phyloP scores from a whole-genome alignment of 2,329 filamentous ascomycete genomes.

The Alternaria angustiovoidea region DNA sequence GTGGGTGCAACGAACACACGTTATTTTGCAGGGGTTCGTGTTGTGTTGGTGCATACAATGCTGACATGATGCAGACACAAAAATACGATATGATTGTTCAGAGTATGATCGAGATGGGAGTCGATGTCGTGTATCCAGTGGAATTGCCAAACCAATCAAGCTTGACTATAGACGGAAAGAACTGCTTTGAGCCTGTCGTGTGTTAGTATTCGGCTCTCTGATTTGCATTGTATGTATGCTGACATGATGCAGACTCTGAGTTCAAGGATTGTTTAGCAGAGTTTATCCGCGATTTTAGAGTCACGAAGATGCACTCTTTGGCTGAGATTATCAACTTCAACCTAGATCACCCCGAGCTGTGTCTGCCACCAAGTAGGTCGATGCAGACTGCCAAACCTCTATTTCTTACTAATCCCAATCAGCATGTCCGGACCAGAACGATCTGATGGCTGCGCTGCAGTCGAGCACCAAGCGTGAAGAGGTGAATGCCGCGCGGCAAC shows the following conservation, averaged over 20 bases:
- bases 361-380: conserved; percentile 40
- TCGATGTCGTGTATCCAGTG: conserved; percentile 47
- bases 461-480: conserved; percentile 33
- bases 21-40: conserved; percentile 3
- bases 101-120: conserved; percentile 48
- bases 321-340: conserved; percentile 52
- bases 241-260: conserved; percentile 38
- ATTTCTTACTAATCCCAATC: conserved; percentile 4
- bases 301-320: conserved; percentile 48
- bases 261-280: conserved; percentile 46
- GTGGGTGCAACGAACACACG: background rate
- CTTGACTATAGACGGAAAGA: conserved; percentile 42
- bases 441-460: conserved; percentile 45
- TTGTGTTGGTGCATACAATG: conserved; percentile 7
- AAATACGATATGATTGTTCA: conserved; percentile 49
- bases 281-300: conserved; percentile 47
- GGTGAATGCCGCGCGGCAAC: conserved; percentile 35
- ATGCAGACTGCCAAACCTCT: background rate
- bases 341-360: conserved; percentile 46
- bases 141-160: conserved; percentile 41
- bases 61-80: conserved; percentile 36
- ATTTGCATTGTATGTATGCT: background rate
- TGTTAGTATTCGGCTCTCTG: conserved; percentile 33
- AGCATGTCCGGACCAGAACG: conserved; percentile 47
- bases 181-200: conserved; percentile 49